phyloP scores from a whole-genome alignment of 129 eudicot genomes.

The Flaveria sonorensis region DNA sequence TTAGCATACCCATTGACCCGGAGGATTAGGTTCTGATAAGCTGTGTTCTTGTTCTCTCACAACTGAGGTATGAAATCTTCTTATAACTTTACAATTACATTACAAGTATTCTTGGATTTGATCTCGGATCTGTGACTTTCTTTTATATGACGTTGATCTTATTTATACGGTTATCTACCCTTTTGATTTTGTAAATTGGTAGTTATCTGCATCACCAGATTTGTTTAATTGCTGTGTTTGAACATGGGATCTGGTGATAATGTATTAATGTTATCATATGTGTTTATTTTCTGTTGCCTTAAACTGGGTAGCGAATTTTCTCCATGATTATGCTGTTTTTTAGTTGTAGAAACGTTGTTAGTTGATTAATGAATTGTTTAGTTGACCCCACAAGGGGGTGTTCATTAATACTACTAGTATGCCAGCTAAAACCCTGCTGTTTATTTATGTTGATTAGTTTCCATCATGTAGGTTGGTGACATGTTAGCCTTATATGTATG shows the following conservation, averaged over 20 bases:
- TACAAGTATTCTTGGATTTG: conserved; percentile 14
- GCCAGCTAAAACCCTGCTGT: conserved; percentile 26
- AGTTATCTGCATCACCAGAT: not conserved
- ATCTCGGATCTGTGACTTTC: conserved; percentile 27
- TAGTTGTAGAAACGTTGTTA: conserved; percentile 1
- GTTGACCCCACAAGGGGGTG: conserved; percentile 26
- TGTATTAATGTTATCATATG: conserved; percentile 13
- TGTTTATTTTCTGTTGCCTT: not conserved
- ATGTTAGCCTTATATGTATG: not conserved
- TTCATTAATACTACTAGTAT: not conserved
- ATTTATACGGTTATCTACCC: not conserved
- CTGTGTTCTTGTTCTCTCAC: conserved; percentile 9
- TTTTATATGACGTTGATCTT: conserved; percentile 26
- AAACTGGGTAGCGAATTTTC: not conserved
- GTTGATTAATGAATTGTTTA: conserved; percentile 17
- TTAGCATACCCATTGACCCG: not conserved
- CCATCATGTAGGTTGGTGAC: not conserved
- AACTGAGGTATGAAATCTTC: conserved; percentile 24
- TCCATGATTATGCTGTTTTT: not conserved
- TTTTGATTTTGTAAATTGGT: not conserved
- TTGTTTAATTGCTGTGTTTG: conserved; percentile 7
- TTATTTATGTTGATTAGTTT: conserved; percentile 7
- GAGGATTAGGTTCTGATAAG: not conserved
- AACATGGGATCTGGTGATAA: conserved; percentile 28
- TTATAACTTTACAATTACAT: conserved; percentile 5